Conservation (phyloP, 768 basidiomycete genomes). For the Chalciporus chontae region DNA sequence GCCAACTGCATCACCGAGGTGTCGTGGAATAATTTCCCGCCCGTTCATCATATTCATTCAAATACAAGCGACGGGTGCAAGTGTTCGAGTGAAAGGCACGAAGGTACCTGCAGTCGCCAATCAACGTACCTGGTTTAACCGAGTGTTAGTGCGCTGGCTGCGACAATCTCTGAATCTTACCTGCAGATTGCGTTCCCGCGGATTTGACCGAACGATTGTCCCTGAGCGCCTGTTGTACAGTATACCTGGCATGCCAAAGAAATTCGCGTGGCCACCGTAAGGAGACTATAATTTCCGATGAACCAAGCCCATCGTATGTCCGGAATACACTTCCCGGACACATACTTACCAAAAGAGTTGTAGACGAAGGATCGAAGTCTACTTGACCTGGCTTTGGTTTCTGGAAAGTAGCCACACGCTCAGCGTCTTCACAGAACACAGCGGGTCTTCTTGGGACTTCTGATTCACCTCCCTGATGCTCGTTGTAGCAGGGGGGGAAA, state of each 20-base stretch:
- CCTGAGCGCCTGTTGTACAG: too few relatives aligned
- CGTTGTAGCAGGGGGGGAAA: constrained; percentile 23
- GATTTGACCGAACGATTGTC: too few relatives aligned
- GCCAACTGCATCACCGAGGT: constrained; percentile 12
- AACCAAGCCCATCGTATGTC: constrained; percentile 6
- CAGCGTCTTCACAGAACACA: constrained; percentile 15
- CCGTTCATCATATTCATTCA: constrained; percentile 3
- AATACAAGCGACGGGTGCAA: background rate
- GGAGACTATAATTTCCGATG: constrained; percentile 21
- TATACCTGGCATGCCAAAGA: constrained; percentile 14
- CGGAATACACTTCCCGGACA: constrained; percentile 8
- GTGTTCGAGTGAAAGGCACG: background rate
- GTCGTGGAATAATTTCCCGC: constrained; percentile 13
- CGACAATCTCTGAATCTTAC: constrained; percentile 6
- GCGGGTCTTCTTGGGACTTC: constrained; percentile 19
- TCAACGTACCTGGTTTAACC: constrained; percentile 6
- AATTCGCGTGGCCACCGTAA: constrained; percentile 16
- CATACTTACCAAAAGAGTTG: constrained; percentile 19
- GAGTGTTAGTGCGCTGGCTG: background rate
- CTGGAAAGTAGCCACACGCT: constrained; percentile 13
- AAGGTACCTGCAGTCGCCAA: constrained; percentile 8
- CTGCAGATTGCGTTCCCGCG: constrained; percentile 20
- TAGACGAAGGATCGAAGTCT: constrained; percentile 21
- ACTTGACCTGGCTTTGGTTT: constrained; percentile 10
- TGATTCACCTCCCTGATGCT: constrained; percentile 28